Evolutionary conservation across 2,329 filamentous ascomycete genomes (phyloP).

Genomic region (Lasiodiplodia hormozganensis): DNA sequence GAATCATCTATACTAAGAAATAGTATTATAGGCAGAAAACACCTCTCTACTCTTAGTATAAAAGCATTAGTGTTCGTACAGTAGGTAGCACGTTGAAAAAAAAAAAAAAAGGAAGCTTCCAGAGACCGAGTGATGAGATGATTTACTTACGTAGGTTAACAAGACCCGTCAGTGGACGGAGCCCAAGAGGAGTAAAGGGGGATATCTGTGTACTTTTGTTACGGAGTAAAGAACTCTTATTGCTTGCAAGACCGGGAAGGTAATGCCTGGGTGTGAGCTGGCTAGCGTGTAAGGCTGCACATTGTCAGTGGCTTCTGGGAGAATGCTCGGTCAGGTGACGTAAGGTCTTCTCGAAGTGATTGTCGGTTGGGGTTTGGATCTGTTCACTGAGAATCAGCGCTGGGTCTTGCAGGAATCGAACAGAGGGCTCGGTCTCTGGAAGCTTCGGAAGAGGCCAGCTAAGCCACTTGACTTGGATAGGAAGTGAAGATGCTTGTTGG

Average conservation of each 20-base stretch:
- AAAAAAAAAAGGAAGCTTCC: background rate
- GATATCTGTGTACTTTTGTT: no score
- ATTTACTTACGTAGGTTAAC: no score
- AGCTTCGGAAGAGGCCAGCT: background rate
- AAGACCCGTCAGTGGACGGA: no score
- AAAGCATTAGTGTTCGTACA: background rate
- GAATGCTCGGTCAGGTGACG: background rate
- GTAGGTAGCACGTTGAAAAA: background rate
- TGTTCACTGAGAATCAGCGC: background rate
- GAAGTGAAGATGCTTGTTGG: background rate
- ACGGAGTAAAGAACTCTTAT: no score
- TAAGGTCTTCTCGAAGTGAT: background rate
- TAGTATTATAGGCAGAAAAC: no score
- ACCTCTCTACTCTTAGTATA: no score
- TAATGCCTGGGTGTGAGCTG: no score
- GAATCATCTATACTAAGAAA: no score
- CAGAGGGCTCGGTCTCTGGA: background rate
- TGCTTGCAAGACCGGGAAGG: no score
- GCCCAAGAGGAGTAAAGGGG: no score
- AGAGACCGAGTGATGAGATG: background rate
- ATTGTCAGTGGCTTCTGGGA: no score
- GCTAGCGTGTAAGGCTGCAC: no score
- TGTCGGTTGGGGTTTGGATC: background rate
- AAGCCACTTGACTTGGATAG: background rate
- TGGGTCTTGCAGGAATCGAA: background rate